Evolutionary conservation across 257 asterid species (phyloP).

Genomic region (Plantago major): DNA sequence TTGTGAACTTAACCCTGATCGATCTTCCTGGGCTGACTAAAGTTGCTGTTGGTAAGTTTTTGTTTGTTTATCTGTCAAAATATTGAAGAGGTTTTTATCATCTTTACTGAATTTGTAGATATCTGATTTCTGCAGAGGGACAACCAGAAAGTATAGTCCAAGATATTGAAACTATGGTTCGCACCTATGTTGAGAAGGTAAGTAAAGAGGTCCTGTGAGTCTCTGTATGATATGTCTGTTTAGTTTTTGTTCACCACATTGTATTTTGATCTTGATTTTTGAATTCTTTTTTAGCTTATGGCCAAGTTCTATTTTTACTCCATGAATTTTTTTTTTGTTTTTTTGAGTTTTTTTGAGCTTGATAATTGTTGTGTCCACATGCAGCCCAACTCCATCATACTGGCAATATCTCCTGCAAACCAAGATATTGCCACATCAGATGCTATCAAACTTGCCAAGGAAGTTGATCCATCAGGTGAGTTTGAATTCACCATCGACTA

Average conservation of each 20-base stretch:
- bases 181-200: constrained; percentile 83
- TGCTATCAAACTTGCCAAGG: constrained; percentile 86
- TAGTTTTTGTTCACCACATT: neutral
- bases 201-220: neutral
- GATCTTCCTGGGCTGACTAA: constrained; percentile 96
- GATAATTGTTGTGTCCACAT: constrained; percentile 11
- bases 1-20: constrained; percentile 82
- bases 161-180: constrained; percentile 93
- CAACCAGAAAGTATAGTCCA: constrained; percentile 80
- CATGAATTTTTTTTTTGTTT: too few species aligned
- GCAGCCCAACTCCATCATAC: constrained; percentile 85
- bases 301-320: neutral
- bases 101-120: constrained; percentile 11
- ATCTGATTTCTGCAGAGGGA: constrained; percentile 59
- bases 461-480: constrained; percentile 85
- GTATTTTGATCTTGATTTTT: neutral
- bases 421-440: constrained; percentile 98
- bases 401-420: constrained; percentile 95
- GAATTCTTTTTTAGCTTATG: too few species aligned
- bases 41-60: constrained; percentile 84
- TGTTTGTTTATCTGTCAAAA: neutral
- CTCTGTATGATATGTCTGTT: neutral
- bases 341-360: neutral
- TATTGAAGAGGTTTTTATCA: constrained; percentile 10
- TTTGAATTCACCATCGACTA: constrained; percentile 4